Evolutionary conservation across 108 stramenopile species (phyloP), one percentile per base, ranked within the genome.

Genomic region (Hondaea fermentalgiana): DNA sequence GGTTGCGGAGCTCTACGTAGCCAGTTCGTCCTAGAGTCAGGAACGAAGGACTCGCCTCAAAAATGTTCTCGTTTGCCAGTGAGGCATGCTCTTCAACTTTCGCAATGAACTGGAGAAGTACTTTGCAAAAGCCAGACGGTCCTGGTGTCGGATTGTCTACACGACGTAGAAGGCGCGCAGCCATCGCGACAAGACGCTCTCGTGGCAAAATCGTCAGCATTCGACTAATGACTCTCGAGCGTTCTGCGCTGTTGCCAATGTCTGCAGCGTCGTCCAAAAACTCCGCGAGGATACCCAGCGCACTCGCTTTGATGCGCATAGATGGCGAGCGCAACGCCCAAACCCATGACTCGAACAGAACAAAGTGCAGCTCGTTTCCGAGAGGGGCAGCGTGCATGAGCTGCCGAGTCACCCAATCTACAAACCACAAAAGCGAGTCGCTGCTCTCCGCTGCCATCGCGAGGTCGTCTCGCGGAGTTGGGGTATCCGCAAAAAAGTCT

Each of bases 361-460:
- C 6, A 12, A 83, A 83, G 25, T 83, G 49, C 51, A 83, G n/a
- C 17, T 35, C 23, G 16, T 4, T 53, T 12, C 76, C 76, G n/a
- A 53, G n/a, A 6, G 76, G 49, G 6, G 45, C 51, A 43, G 19
- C 49, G 12, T 23, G n/a, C 23, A 69, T 14, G 8, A 83, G 51
- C 49, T 53, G 76, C 23, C 76, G 76, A 47, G 76, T 83, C 28
- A 45, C 76, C 76, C 76, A 83, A 45, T 83, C 76, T 6, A 83
- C 76, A 83, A 83, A 83, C 76, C 76, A 83, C 6, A 83, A 45
- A 2, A 53, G 17, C 6, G 51, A 69, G 21, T 69, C 64, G 42
- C 64, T 69, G 17, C 64, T 69, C 42, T 69, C 64, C 14, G 42
- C 49, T 55, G 17, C 12, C n/a, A 17, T 14, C 14, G 25, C 45